These are phyloP conservation scores for Verticillium dahliae DNA, from an alignment of 2,329 filamentous ascomycete genomes.

Conservation along the genomic window DNA sequence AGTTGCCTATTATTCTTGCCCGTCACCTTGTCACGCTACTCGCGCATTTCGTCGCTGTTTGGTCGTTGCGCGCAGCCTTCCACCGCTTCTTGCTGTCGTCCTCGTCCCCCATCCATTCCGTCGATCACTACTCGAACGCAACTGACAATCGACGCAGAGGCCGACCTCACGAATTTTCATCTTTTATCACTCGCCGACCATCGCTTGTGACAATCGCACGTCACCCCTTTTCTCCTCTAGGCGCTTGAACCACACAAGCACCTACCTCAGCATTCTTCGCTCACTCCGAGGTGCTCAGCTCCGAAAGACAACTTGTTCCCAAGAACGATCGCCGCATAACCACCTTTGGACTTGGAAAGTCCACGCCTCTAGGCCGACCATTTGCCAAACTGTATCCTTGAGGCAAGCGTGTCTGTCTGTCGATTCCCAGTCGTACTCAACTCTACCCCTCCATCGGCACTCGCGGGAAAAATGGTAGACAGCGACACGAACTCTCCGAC, in stretches of 20 bases:
- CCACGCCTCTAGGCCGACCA: neutral
- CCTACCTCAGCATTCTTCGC: neutral
- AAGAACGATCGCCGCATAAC: neutral
- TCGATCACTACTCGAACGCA: neutral
- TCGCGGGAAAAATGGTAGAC: slow-evolving; percentile 72
- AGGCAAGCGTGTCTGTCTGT: neutral
- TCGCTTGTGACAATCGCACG: neutral
- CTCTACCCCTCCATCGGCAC: neutral
- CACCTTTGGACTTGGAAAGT: neutral
- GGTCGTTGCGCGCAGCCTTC: neutral
- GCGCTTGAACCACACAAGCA: neutral
- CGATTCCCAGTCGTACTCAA: neutral
- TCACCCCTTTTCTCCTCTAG: neutral
- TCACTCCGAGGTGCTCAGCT: neutral
- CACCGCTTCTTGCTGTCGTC: neutral
- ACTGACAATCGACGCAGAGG: neutral
- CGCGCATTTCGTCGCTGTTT: neutral
- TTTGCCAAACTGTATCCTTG: neutral
- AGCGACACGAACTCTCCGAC: slow-evolving; percentile 89
- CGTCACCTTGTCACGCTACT: neutral
- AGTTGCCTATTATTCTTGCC: neutral
- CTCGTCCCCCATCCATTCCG: neutral
- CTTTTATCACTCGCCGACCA: neutral
- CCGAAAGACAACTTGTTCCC: neutral
- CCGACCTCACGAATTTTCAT: neutral